Percentiles rank a stretch among this genome's conserved stretches.
phyloP scores from a whole-genome alignment of 371 early-diverging fungal genomes.

The Mucor mucedo region DNA sequence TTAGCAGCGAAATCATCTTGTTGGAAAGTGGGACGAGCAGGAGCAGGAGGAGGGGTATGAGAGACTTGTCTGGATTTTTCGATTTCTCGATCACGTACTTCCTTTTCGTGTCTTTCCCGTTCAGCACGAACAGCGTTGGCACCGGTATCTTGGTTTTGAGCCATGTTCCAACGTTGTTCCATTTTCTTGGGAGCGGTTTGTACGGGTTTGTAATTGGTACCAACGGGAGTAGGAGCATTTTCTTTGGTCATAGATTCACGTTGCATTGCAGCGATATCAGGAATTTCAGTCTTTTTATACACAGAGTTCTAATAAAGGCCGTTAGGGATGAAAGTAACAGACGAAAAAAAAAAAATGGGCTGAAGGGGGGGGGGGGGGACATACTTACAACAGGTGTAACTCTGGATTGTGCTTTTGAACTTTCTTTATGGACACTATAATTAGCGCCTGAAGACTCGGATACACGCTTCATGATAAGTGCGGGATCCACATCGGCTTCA shows the following conservation, averaged over 20 bases:
- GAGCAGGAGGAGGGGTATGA: constrained; percentile 3
- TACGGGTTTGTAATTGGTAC: constrained; percentile 51
- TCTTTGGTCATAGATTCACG: constrained; percentile 62
- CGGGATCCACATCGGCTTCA: constrained; percentile 84
- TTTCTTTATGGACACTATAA: constrained; percentile 81
- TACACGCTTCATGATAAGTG: constrained; percentile 85
- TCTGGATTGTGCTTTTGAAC: constrained; percentile 43
- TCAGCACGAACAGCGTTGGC: constrained; percentile 53
- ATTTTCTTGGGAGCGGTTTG: constrained; percentile 53
- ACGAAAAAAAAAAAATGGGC: too few species aligned
- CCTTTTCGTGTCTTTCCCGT: constrained; percentile 54
- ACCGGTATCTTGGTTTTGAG: constrained; percentile 26
- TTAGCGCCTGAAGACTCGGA: constrained; percentile 87
- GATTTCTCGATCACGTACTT: constrained; percentile 62
- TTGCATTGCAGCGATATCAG: constrained; percentile 68
- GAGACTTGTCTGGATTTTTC: constrained; percentile 23
- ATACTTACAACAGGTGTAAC: constrained; percentile 57
- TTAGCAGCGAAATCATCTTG: constrained; percentile 34
- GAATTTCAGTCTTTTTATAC: constrained; percentile 67
- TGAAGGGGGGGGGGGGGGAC: too few species aligned
- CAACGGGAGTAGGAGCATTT: constrained; percentile 56
- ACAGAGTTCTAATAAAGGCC: constrained; percentile 56
- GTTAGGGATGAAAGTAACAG: too few species aligned
- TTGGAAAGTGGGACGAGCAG: constrained; percentile 8
- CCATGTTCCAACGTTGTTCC: constrained; percentile 45